Evolutionary conservation across 1,284 basidiomycete genomes (phyloP).

Genomic region (Moesziomyces antarcticus): DNA sequence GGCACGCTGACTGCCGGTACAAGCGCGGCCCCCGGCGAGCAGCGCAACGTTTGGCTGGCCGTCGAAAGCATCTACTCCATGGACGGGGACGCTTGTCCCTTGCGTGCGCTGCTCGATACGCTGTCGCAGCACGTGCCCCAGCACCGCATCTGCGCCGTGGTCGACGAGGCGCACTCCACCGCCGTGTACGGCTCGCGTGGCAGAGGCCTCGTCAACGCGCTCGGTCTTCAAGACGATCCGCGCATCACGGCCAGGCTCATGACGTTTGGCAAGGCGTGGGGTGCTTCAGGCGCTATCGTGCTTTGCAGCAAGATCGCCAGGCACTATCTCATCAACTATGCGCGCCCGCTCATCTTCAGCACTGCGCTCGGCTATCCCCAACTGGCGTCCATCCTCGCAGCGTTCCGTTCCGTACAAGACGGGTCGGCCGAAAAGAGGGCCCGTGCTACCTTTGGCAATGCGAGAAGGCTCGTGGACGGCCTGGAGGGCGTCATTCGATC

Average conservation of each 20-base stretch:
- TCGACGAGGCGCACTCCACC: conserved; percentile 84
- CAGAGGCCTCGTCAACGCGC: conserved; percentile 45
- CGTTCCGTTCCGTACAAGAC: conserved; percentile 80
- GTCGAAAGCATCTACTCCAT: conserved; percentile 92
- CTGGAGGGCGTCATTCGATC: conserved; percentile 19
- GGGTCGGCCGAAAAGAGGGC: conserved; percentile 73
- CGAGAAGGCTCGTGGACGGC: conserved; percentile 9
- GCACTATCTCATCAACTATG: conserved; percentile 91
- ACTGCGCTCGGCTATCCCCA: conserved; percentile 52
- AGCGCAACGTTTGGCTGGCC: conserved; percentile 71
- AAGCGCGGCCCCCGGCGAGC: background rate
- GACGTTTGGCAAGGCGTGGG: conserved; percentile 66
- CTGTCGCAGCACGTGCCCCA: conserved; percentile 74
- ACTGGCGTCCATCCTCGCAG: conserved; percentile 76
- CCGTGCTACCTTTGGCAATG: conserved; percentile 11
- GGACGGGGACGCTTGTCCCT: conserved; percentile 90
- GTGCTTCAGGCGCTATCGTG: conserved; percentile 74
- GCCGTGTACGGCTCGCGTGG: conserved; percentile 74
- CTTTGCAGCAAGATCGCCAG: conserved; percentile 79
- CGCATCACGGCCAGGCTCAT: conserved; percentile 54
- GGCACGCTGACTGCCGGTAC: conserved; percentile 8
- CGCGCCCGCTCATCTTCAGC: conserved; percentile 75
- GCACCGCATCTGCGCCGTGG: conserved; percentile 69
- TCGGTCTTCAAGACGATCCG: conserved; percentile 23
- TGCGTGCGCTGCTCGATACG: conserved; percentile 75